Conservation (phyloP, 495 filamentous ascomycete genomes). For the Hypoxylon intermedium region DNA sequence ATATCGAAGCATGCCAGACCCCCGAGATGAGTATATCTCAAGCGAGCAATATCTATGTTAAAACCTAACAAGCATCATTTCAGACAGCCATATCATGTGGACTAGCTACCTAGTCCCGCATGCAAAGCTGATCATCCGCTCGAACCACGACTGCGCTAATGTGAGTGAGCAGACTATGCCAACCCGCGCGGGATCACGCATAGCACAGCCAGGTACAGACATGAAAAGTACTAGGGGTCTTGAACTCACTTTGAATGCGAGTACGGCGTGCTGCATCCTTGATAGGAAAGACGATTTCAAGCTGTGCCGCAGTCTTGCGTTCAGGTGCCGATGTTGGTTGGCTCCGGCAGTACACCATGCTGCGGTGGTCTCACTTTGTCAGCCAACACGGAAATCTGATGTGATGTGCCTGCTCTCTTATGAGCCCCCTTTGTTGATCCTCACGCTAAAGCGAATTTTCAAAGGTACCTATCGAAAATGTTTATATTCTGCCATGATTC, state of each 20-base stretch:
- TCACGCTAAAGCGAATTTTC: no score
- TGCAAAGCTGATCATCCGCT: slow-evolving; percentile 7
- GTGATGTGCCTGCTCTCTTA: not conserved
- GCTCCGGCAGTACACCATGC: not conserved
- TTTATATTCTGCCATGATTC: no score
- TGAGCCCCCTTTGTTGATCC: no score
- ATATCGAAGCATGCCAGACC: not conserved
- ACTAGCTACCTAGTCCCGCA: not conserved
- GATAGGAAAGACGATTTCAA: not conserved
- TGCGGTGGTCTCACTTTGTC: not conserved
- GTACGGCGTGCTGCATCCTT: not conserved
- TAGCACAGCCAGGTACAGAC: not conserved
- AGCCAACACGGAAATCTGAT: not conserved
- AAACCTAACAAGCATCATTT: not conserved
- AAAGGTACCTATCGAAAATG: no score
- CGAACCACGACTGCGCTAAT: not conserved
- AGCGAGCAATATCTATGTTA: not conserved
- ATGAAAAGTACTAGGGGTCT: not conserved
- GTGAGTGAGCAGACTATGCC: slow-evolving; percentile 27
- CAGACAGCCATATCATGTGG: not conserved
- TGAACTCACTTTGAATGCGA: not conserved
- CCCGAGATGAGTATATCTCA: not conserved
- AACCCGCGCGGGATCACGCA: not conserved
- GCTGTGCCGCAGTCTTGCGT: slow-evolving; percentile 2
- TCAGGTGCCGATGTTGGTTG: not conserved